phyloP scores from a whole-genome alignment of 108 stramenopile genomes.

The Hondaea fermentalgiana region DNA sequence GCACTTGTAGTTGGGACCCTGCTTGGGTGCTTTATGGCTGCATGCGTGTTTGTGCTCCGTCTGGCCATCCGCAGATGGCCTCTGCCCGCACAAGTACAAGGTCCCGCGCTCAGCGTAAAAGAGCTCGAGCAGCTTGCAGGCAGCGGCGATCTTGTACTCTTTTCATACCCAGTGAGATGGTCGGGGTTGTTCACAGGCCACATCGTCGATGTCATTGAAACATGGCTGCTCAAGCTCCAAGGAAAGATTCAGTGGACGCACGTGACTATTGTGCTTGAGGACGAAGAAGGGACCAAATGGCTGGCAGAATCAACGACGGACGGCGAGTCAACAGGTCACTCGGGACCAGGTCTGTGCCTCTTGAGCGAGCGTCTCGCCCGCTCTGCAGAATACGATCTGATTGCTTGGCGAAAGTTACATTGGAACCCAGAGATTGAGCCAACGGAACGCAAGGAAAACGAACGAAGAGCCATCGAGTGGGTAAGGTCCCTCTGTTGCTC shows the following conservation, averaged over 20 bases:
- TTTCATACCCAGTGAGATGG: not conserved
- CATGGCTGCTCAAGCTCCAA: not conserved
- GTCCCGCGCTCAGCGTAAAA: not conserved
- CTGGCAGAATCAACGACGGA: not conserved
- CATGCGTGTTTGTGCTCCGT: not conserved
- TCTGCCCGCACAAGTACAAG: not conserved
- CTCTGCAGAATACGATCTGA: not conserved
- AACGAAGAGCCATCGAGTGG: not conserved
- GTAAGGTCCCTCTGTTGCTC: not conserved
- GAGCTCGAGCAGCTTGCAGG: not conserved
- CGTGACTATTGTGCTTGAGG: not conserved
- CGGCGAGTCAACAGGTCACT: not conserved
- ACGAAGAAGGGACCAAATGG: not conserved
- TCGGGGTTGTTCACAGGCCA: not conserved
- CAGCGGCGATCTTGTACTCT: not conserved
- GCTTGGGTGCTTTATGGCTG: not conserved
- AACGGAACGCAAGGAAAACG: not conserved
- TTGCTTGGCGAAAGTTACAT: not conserved
- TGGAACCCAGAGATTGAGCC: not conserved
- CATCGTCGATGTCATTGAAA: not conserved
- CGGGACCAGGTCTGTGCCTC: not conserved
- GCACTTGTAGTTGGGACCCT: not conserved
- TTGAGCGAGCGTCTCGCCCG: not conserved
- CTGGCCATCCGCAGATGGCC: not conserved
- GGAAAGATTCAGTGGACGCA: slow-evolving; percentile 1